Base-by-base conservation (phyloP, 306 rosid genomes). In the Pachyrhizus erosus region DNA sequence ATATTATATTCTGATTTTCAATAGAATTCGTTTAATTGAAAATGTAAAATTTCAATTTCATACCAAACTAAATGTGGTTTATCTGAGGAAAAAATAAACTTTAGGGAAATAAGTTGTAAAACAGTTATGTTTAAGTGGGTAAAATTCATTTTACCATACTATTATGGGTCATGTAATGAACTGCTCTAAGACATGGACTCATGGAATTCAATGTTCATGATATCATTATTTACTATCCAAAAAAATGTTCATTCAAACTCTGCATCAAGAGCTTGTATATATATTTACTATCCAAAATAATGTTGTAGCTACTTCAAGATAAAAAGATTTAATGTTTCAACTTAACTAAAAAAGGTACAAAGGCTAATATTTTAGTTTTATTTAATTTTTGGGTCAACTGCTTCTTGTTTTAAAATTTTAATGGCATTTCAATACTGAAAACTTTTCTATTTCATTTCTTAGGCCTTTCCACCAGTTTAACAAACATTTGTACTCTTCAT, bases 381-480 rank as follows among this genome's bases (percentile, higher is more conserved):
- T 34, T 42, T 39, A 5, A 42, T 66, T 73, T 9, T 69, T 69
- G 33, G 23, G 58, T 67, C 75, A 45, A 69, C 43, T 80, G 43
- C 69, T 73, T 73, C 61, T 73, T 73, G 27, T 64, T 68, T 75
- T n/a, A 46, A 31, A 75, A 20, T 60, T 46, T 46, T 58, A 9
- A 70, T 69, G 81, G 26, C 77, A 57, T 76, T 68, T 45, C 5
- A 74, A 12, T 45, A 15, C 13, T 5, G 29, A 61, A 52, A 21
- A 21, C 20, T 11, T 78, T 77, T 71, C 61, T 71, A 58, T 61
- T 62, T 48, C 58, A 39, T 54, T 60, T 70, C 78, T 34, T 43
- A n/a, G 48, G 45, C 74, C 40, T 76, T 70, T 67, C 51, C 70
- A 70, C 24, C 14, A 14, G 74, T 71, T 71, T 46, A 23, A 54